phyloP scores from a whole-genome alignment of 345 rosid genomes.

The Eucalyptus caleyi region DNA sequence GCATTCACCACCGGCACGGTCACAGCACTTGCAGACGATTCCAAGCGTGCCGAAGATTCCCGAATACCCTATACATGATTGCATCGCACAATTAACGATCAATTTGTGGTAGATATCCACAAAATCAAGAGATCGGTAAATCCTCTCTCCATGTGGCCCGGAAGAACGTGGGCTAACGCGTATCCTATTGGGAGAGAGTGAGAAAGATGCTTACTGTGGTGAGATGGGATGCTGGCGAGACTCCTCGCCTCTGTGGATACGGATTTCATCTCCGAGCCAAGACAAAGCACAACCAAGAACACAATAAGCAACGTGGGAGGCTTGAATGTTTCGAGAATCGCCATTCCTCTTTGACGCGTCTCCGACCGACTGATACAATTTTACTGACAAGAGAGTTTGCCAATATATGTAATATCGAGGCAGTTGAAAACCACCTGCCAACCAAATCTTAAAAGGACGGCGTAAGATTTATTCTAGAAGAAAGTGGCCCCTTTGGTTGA shows the following conservation, averaged over 20 bases:
- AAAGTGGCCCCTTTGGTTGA: neutral
- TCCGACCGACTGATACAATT: neutral
- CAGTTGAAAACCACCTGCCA: neutral
- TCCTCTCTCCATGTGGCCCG: neutral
- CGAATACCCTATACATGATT: neutral
- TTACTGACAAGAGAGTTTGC: neutral
- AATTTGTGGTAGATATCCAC: neutral
- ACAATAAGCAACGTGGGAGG: neutral
- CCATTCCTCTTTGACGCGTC: neutral
- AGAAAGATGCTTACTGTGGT: constrained; percentile 7
- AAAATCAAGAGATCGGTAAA: neutral
- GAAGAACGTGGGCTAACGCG: neutral
- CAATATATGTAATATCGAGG: neutral
- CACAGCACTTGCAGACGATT: constrained; percentile 49
- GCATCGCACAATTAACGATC: neutral
- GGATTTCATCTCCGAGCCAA: neutral
- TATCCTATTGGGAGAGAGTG: neutral
- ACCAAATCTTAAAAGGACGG: neutral
- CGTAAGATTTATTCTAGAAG: neutral
- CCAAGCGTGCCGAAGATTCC: constrained; percentile 25
- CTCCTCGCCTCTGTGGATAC: constrained; percentile 10
- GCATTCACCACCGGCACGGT: constrained; percentile 20
- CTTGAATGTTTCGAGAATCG: neutral
- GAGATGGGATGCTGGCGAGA: constrained; percentile 1
- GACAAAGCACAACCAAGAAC: neutral